Evolutionary conservation across 2,329 filamentous ascomycete species (phyloP).

Genomic region (Xylariaceae sp.): DNA sequence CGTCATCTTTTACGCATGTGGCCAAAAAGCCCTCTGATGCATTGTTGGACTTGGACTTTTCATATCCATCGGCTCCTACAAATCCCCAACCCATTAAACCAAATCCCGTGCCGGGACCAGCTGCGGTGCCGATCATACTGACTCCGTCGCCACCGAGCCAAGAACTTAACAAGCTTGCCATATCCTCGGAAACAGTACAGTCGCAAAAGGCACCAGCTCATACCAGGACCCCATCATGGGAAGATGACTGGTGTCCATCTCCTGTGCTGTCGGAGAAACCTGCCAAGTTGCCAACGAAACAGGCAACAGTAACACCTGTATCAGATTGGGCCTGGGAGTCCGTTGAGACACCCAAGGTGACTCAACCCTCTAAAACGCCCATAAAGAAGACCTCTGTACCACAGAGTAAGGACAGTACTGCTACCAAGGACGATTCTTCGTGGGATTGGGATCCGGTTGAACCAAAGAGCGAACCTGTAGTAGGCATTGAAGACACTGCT

Average conservation of each 20-base stretch:
- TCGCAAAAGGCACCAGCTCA: slow-evolving; percentile 33
- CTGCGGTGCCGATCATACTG: slow-evolving; percentile 23
- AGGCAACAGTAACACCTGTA: slow-evolving; percentile 18
- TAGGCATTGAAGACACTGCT: slow-evolving; percentile 29
- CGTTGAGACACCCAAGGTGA: slow-evolving; percentile 17
- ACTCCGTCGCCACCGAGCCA: slow-evolving; percentile 20
- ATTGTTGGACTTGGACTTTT: slow-evolving; percentile 33
- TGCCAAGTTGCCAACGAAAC: slow-evolving; percentile 17
- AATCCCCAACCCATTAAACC: slow-evolving; percentile 48
- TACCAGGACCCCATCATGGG: slow-evolving; percentile 28
- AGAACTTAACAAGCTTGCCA: slow-evolving; percentile 32
- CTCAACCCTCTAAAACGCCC: neutral
- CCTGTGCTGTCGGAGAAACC: slow-evolving; percentile 39
- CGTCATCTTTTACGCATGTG: slow-evolving; percentile 25
- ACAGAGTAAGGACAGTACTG: neutral
- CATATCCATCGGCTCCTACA: slow-evolving; percentile 28
- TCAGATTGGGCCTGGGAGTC: slow-evolving; percentile 32
- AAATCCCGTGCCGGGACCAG: slow-evolving; percentile 47
- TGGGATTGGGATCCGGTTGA: slow-evolving; percentile 50
- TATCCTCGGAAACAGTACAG: slow-evolving; percentile 43
- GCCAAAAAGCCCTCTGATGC: slow-evolving; percentile 31
- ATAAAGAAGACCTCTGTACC: slow-evolving; percentile 5
- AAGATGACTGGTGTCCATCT: slow-evolving; percentile 48
- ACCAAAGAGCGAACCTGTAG: slow-evolving; percentile 24
- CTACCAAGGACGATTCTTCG: slow-evolving; percentile 19